A percentile compares a stretch with the other conserved stretches of the same genome.
Evolutionary conservation across 2,329 filamentous ascomycete genomes (phyloP).

Genomic region (Pseudogymnoascus sp.): DNA sequence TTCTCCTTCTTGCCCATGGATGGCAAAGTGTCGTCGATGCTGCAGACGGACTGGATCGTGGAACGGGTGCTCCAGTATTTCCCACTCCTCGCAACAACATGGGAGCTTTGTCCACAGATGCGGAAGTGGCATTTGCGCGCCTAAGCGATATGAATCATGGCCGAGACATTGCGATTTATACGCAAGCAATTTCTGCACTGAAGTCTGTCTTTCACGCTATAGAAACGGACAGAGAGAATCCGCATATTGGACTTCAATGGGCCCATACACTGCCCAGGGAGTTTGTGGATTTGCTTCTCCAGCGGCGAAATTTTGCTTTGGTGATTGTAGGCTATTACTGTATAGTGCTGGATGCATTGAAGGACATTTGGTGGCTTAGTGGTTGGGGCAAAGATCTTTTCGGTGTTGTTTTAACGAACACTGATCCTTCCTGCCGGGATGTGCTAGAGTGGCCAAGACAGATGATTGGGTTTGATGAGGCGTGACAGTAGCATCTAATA

Average conservation of each 20-base stretch:
- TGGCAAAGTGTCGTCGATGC: slow-evolving; percentile 13
- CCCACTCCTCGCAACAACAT: neutral
- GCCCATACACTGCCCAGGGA: slow-evolving; percentile 4
- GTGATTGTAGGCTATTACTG: slow-evolving; percentile 13
- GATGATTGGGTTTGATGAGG: neutral
- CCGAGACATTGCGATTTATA: slow-evolving; percentile 3
- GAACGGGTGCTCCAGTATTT: neutral
- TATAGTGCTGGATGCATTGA: slow-evolving; percentile 9
- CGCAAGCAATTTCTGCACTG: slow-evolving; percentile 11
- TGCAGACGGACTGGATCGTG: slow-evolving; percentile 7
- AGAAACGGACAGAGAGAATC: slow-evolving; percentile 2
- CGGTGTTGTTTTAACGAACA: slow-evolving; percentile 1
- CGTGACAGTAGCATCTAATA: neutral
- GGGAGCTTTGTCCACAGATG: neutral
- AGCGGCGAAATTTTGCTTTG: slow-evolving; percentile 11
- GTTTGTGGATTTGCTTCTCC: slow-evolving; percentile 10
- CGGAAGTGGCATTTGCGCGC: slow-evolving; percentile 6
- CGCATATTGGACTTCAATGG: slow-evolving; percentile 11
- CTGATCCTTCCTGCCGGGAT: slow-evolving; percentile 6
- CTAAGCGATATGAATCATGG: slow-evolving; percentile 10
- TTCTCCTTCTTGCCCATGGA: slow-evolving; percentile 12
- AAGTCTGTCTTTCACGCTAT: slow-evolving; percentile 8
- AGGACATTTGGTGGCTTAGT: slow-evolving; percentile 12
- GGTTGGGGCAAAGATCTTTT: slow-evolving; percentile 12
- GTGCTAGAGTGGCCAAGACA: slow-evolving; percentile 6